phyloP scores from a whole-genome alignment of 495 filamentous ascomycete genomes.

The Neurospora sp. region DNA sequence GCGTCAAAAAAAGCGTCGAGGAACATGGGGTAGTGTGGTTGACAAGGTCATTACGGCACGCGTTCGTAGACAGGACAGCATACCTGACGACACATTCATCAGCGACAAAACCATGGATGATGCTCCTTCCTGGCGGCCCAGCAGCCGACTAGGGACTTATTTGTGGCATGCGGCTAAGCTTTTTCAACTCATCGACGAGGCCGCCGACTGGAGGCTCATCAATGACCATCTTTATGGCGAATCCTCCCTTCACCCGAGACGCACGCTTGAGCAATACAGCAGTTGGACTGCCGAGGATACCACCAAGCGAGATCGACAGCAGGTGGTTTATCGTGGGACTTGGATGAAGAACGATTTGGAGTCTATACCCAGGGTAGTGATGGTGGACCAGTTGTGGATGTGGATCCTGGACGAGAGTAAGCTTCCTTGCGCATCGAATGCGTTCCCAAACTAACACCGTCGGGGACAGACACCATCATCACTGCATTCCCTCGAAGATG shows the following conservation, averaged over 20 bases:
- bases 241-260: conserved; percentile 9
- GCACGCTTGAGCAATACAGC: conserved; percentile 15
- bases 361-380: conserved; percentile 52
- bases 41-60: conserved; percentile 7
- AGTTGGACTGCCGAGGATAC: conserved; percentile 16
- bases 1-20: conserved; percentile 12
- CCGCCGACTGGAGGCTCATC: conserved; percentile 18
- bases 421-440: not conserved
- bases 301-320: conserved; percentile 12
- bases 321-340: conserved; percentile 14
- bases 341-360: conserved; percentile 12
- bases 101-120: conserved; percentile 1
- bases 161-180: conserved; percentile 18
- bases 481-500: conserved; percentile 60
- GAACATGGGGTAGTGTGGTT: conserved; percentile 17
- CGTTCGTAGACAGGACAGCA: not conserved
- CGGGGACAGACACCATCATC: conserved; percentile 43
- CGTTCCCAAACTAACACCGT: not conserved
- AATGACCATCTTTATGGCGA: conserved; percentile 14
- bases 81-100: not conserved
- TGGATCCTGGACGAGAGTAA: conserved; percentile 51
- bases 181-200: conserved; percentile 19
- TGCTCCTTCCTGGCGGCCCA: conserved; percentile 14
- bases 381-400: conserved; percentile 70
- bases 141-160: conserved; percentile 13